These are phyloP conservation scores for Picochlorum sp. DNA, from an alignment of 139 green algal genomes.

Conservation along the genomic window DNA sequence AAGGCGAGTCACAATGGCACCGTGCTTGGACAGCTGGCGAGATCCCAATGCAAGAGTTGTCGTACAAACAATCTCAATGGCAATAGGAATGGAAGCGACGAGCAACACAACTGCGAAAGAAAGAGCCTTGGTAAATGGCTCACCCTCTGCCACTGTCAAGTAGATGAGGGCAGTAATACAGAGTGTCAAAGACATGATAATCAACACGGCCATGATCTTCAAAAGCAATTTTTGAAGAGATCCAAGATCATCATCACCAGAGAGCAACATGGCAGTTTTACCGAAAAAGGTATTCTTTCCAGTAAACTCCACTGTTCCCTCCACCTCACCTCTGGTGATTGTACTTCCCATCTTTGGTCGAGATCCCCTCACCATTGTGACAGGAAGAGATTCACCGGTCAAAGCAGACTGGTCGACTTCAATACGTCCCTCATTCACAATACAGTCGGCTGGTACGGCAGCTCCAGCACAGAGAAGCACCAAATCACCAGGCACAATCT, in stretches of 20 bases:
- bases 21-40: constrained; percentile 44
- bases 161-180: constrained; percentile 55
- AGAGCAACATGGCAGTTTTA: constrained; percentile 72
- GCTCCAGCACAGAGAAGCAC: constrained; percentile 58
- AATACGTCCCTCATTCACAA: constrained; percentile 53
- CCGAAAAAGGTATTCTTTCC: constrained; percentile 77
- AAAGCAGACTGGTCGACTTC: constrained; percentile 75
- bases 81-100: constrained; percentile 63
- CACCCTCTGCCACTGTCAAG: constrained; percentile 37
- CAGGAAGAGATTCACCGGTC: constrained; percentile 79
- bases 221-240: constrained; percentile 72
- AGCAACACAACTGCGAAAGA: constrained; percentile 73
- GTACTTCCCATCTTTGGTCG: constrained; percentile 79
- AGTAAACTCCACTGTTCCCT: constrained; percentile 61
- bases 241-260: constrained; percentile 42
- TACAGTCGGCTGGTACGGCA: constrained; percentile 66
- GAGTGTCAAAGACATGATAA: constrained; percentile 53
- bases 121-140: constrained; percentile 46
- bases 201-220: constrained; percentile 64
- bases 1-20: constrained; percentile 76
- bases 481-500: constrained; percentile 70
- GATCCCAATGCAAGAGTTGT: constrained; percentile 77
- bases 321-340: constrained; percentile 56
- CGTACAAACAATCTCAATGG: constrained; percentile 67
- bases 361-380: constrained; percentile 61